phyloP scores from a whole-genome alignment of 139 green algal species.

The Trebouxia sp. region DNA sequence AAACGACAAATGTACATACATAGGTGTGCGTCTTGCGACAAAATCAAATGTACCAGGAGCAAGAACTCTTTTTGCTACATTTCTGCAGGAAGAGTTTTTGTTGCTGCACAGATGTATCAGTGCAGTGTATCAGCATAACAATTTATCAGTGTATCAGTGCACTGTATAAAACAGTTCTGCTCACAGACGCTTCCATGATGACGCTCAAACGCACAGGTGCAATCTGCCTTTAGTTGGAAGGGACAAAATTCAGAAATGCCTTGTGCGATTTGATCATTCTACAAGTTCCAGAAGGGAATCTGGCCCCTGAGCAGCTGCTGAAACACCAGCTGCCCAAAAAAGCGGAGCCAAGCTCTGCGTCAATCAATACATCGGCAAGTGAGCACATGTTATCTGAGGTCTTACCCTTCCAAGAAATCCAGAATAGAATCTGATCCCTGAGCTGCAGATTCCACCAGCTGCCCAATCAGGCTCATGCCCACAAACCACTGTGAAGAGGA shows the following conservation, averaged over 20 bases:
- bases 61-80: neutral
- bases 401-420: too few species aligned
- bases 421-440: too few species aligned
- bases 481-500: conserved; percentile 22
- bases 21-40: neutral
- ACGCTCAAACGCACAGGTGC: too few species aligned
- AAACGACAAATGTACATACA: neutral
- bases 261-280: too few species aligned
- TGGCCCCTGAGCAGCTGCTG: conserved; percentile 31
- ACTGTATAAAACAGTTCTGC: too few species aligned
- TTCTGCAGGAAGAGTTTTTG: neutral
- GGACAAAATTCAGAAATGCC: too few species aligned
- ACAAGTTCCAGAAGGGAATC: conserved; percentile 33
- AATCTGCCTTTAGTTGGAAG: too few species aligned
- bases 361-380: neutral
- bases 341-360: neutral
- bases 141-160: too few species aligned
- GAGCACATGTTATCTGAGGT: neutral
- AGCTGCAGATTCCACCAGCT: neutral
- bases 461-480: conserved; percentile 15
- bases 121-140: neutral
- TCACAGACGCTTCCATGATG: too few species aligned
- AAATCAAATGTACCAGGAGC: neutral
- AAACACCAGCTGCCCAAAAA: neutral
- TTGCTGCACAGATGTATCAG: neutral